Evolutionary conservation across 768 basidiomycete species (phyloP).

Genomic region (Lenzites betulinus): DNA sequence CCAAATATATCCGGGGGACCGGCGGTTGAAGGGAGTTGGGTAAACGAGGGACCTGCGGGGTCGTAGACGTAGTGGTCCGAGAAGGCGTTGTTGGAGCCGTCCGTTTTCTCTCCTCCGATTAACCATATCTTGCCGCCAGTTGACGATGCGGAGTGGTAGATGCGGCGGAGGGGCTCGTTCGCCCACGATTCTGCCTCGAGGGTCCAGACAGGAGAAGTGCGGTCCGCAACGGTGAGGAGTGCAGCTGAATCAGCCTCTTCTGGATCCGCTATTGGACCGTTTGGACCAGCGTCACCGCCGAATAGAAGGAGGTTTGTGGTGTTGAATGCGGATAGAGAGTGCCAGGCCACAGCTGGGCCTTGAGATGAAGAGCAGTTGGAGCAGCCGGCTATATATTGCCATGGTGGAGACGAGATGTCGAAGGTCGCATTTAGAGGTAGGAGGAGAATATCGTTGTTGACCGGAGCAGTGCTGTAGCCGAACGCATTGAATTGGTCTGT

Average conservation of each 20-base stretch:
- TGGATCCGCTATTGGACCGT: slow-evolving; percentile 52
- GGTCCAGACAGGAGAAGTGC: slow-evolving; percentile 45
- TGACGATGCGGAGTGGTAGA: slow-evolving; percentile 69
- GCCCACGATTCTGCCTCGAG: slow-evolving; percentile 56
- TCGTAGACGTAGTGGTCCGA: slow-evolving; percentile 67
- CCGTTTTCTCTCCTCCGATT: slow-evolving; percentile 80
- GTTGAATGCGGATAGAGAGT: slow-evolving; percentile 71
- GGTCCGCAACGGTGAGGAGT: slow-evolving; percentile 49
- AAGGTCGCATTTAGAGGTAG: slow-evolving; percentile 69
- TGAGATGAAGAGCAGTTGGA: slow-evolving; percentile 46
- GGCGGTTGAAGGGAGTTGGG: slow-evolving; percentile 50
- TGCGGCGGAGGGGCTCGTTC: slow-evolving; percentile 69
- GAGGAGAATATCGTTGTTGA: slow-evolving; percentile 65
- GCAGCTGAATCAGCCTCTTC: slow-evolving; percentile 63
- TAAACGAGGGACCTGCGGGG: slow-evolving; percentile 52
- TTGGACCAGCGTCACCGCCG: slow-evolving; percentile 73
- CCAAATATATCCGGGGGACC: slow-evolving; percentile 73
- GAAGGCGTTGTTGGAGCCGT: slow-evolving; percentile 68
- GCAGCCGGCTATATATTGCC: slow-evolving; percentile 57
- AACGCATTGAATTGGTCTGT: slow-evolving; percentile 65
- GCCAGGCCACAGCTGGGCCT: slow-evolving; percentile 75
- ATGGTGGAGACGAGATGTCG: slow-evolving; percentile 62
- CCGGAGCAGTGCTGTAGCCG: slow-evolving; percentile 76
- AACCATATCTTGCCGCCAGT: slow-evolving; percentile 60
- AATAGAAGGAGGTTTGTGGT: slow-evolving; percentile 59